Evolutionary conservation across 106 monocot species (phyloP).

Genomic region (Apostasia ramifera): DNA sequence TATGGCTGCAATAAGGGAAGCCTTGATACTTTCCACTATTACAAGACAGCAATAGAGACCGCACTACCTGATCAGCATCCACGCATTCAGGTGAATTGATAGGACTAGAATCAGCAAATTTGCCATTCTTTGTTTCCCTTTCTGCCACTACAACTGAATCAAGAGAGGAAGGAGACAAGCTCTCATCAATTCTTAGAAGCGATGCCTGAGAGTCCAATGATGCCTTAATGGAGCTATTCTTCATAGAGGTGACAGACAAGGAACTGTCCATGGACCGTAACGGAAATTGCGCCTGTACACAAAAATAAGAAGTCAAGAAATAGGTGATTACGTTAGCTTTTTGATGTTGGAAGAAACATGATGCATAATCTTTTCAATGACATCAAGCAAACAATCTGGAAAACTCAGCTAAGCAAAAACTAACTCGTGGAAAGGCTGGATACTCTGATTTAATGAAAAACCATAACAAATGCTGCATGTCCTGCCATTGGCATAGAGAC

Average conservation of each 20-base stretch:
- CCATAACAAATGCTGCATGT: too few relatives aligned
- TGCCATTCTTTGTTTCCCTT: constrained; percentile 51
- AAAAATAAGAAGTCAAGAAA: neutral
- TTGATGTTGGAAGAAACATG: neutral
- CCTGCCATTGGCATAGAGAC: too few relatives aligned
- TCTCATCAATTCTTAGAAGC: constrained; percentile 63
- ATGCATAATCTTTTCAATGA: too few relatives aligned
- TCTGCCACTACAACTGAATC: constrained; percentile 73
- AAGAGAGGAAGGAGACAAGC: constrained; percentile 74
- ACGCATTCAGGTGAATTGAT: constrained; percentile 54
- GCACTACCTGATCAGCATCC: constrained; percentile 66
- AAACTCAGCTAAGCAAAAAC: too few relatives aligned
- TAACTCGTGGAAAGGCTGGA: too few relatives aligned
- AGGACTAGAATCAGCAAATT: constrained; percentile 36
- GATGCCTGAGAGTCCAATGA: constrained; percentile 54
- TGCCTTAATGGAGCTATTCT: constrained; percentile 41
- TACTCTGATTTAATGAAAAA: too few relatives aligned
- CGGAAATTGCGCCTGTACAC: constrained; percentile 36
- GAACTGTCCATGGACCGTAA: constrained; percentile 47
- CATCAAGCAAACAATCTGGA: too few relatives aligned
- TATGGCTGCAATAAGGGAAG: neutral
- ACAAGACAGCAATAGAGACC: neutral
- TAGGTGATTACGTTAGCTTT: neutral
- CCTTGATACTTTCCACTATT: neutral
- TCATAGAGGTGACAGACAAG: constrained; percentile 36